phyloP scores from a whole-genome alignment of 2,329 filamentous ascomycete species.

The Trichoderma sp. region DNA sequence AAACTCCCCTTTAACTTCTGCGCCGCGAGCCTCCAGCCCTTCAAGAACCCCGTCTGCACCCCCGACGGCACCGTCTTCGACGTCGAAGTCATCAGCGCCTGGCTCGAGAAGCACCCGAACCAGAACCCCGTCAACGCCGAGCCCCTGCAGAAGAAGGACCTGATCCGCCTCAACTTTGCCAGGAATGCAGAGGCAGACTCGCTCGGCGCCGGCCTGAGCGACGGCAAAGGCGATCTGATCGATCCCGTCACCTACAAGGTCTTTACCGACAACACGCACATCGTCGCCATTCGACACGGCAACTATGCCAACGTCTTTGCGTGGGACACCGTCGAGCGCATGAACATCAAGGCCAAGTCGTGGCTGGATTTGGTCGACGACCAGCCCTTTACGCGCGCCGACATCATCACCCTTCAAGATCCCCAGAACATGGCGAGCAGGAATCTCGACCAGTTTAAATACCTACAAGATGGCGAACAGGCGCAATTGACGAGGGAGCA shows the following conservation, averaged over 20 bases:
- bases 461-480: constrained; percentile 76
- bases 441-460: constrained; percentile 85
- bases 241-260: constrained; percentile 98
- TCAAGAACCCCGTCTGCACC: constrained; percentile 92
- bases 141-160: constrained; percentile 73
- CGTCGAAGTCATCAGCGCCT: constrained; percentile 87
- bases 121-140: constrained; percentile 88
- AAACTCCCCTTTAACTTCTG: constrained; percentile 97
- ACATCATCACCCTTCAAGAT: constrained; percentile 95
- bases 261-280: constrained; percentile 96
- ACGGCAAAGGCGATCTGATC: constrained; percentile 74
- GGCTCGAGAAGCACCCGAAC: constrained; percentile 82
- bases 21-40: constrained; percentile 91
- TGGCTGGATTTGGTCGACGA: constrained; percentile 91
- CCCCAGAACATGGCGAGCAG: constrained; percentile 83
- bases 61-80: constrained; percentile 87
- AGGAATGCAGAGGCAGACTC: constrained; percentile 74
- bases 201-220: constrained; percentile 46
- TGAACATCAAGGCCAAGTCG: constrained; percentile 96
- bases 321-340: constrained; percentile 89
- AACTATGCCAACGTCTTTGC: constrained; percentile 93
- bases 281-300: constrained; percentile 78
- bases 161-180: constrained; percentile 87
- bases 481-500: constrained; percentile 68
- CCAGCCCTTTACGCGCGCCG: constrained; percentile 78